Evolutionary conservation across 2,329 filamentous ascomycete genomes (phyloP), one percentile per base, ranked within the genome.

Genomic region (Arthrinium puccinioides): DNA sequence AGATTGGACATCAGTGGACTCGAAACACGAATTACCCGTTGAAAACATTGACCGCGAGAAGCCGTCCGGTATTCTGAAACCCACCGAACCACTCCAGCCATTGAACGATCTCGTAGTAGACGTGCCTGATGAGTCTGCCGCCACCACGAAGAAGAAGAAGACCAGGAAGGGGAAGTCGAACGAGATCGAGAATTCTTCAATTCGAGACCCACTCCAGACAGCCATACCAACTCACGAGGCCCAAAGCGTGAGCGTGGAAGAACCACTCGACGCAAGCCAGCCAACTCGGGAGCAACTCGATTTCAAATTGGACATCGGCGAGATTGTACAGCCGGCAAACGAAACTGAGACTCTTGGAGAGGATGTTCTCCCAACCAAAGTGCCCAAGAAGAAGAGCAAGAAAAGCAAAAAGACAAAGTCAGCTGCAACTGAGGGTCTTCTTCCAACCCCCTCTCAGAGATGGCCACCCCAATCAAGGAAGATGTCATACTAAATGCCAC

Each of bases 111-210:
- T 9, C 6, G 30, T 21, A 32, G 20, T 15, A 21, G 20, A 10
- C 8, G 20, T 21, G 18, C 4, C 9, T n/a, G 21, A 27, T 6
- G 9, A 5, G n/a, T 21, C 9, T 15, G 13, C 8, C 8, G 21
- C 18, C 29, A 20, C 18, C 18, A n/a, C 58, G 21, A 64, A 66
- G 50, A 67, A 66, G 34, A 64, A 64, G 48, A 62, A 62, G 31
- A 38, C 32, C 23, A 37, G 36, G 33, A 66, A 66, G 42, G 53
- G 50, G 6, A 51, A 57, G 30, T 44, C 47, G 20, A 44, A 29
- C 23, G 36, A 56, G 44, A 35, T 38, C 36, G 8, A 53, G 46
- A 50, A 50, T n/a, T n/a, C 9, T 25, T 43, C 11, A 23, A n/a
- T n/a, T n/a, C n/a, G n/a, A n/a, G n/a, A n/a, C n/a, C n/a, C n/a